Base-by-base conservation (phyloP, 495 filamentous ascomycete species). In the Cryomyces minteri region DNA sequence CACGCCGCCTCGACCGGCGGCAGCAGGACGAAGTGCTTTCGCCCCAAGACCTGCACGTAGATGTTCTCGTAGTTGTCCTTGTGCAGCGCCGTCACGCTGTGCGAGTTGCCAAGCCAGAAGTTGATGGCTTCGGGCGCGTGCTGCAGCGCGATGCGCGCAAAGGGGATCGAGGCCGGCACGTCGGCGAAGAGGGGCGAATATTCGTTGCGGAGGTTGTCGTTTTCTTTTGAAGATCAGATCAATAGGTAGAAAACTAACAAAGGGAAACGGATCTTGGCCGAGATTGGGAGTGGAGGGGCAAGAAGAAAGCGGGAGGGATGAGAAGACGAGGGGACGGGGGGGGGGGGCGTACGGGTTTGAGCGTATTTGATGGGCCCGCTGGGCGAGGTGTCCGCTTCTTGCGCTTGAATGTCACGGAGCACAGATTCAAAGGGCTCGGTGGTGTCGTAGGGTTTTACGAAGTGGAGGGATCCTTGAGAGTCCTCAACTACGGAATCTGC, bases 1-100 rank as follows among this genome's bases (percentile, higher is more conserved):
- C 73, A 77, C 6, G 73, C 63, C 43, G 70, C 67, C 48, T 73
- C 78, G 6, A 72, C 55, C 5, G 80, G 76, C 10, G 82, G 77
- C 6, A 87, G 61, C 32, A 88, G 63, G 7, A 76, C 69, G 47
- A 88, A 86, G 49, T 75, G 68, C 54, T 88, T 88, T 12, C 56
- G 56, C 0, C 82, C 82, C 6, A 72, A 57, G 33, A 87, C 59
- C 49, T 84, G 79, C 5, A 80, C 76, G 61, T 85, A 88, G 2
- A 88, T 66, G 59, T 87, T 88, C 58, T 88, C 80, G 56, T 86
- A 86, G 58, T 76, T 75, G 62, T 88, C 82, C 50, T 75, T 77
- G 60, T 88, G 82, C 45, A 87, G 58, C 3, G 80, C 70, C 0
- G 82, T 84, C 1, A 66, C 62, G 40, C 74, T 80, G 10, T 57